A percentile compares a stretch with the other conserved stretches of the same genome.
These are phyloP conservation scores for Isabelozyma heimii DNA, from an alignment of 805 yeast genomes.

Conservation along the genomic window DNA sequence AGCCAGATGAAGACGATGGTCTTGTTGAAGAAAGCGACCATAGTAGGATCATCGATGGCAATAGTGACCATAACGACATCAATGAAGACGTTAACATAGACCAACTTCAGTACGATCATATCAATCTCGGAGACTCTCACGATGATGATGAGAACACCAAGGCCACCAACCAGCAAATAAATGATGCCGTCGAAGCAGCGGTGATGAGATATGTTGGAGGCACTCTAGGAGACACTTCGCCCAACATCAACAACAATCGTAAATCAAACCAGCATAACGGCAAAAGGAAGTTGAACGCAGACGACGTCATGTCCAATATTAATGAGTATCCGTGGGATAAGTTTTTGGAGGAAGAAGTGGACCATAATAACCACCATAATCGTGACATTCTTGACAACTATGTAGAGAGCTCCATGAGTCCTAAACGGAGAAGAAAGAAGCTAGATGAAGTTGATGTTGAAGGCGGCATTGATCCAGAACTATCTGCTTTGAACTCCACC, in stretches of 20 bases:
- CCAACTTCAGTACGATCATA: constrained; percentile 1
- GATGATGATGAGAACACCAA: constrained; percentile 11
- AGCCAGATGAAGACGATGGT: constrained; percentile 10
- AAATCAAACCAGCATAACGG: constrained; percentile 1
- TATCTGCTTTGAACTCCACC: constrained; percentile 31
- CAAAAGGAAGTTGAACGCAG: constrained; percentile 7
- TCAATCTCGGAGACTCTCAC: neutral
- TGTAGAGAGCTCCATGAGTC: neutral
- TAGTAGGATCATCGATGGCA: neutral
- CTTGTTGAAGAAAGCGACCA: neutral
- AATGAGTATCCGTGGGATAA: constrained; percentile 1
- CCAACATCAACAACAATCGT: constrained; percentile 5
- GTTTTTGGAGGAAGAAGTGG: constrained; percentile 1
- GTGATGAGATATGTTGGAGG: constrained; percentile 73
- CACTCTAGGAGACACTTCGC: constrained; percentile 40
- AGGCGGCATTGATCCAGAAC: constrained; percentile 37
- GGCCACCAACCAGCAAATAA: constrained; percentile 36
- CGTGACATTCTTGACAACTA: constrained; percentile 3
- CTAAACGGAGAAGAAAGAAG: constrained; percentile 11
- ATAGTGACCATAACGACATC: neutral
- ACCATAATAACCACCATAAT: neutral
- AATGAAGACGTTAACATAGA: neutral
- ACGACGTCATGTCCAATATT: neutral
- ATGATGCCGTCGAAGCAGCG: constrained; percentile 71
- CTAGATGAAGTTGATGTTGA: constrained; percentile 3